These are phyloP conservation scores for Penicillium malachiteum DNA, from an alignment of 495 filamentous ascomycete genomes.

Conservation along the genomic window DNA sequence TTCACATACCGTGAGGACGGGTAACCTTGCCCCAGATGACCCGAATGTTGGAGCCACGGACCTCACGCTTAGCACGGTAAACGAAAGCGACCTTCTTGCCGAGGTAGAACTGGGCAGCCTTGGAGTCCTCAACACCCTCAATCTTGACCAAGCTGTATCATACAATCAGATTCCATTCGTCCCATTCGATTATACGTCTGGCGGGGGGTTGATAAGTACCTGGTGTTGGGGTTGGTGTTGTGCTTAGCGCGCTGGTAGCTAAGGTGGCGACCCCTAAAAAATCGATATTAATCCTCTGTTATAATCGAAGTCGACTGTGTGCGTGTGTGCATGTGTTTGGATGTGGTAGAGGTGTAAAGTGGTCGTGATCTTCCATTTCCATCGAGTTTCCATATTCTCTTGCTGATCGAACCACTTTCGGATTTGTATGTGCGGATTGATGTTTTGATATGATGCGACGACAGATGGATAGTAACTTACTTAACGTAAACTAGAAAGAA, in stretches of 20 bases:
- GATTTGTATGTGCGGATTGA: slow-evolving; percentile 18
- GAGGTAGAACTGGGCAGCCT: slow-evolving; percentile 84
- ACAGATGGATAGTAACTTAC: slow-evolving; percentile 56
- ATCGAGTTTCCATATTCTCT: slow-evolving; percentile 10
- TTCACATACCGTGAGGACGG: slow-evolving; percentile 78
- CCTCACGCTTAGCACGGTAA: slow-evolving; percentile 88
- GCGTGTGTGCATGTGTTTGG: slow-evolving; percentile 1
- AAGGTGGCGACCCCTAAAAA: slow-evolving; percentile 80
- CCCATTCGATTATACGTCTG: slow-evolving; percentile 8
- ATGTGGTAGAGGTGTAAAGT: background rate
- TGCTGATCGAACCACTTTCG: slow-evolving; percentile 12
- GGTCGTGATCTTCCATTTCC: slow-evolving; percentile 6
- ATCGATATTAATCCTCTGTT: slow-evolving; percentile 36
- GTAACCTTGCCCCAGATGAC: slow-evolving; percentile 99
- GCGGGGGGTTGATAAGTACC: slow-evolving; percentile 33
- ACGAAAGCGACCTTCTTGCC: slow-evolving; percentile 98
- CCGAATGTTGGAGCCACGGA: slow-evolving; percentile 93
- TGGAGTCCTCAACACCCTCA: slow-evolving; percentile 86
- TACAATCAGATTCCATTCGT: slow-evolving; percentile 30
- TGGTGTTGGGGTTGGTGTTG: slow-evolving; percentile 79
- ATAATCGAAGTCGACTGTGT: slow-evolving; percentile 12
- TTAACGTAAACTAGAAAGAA: slow-evolving; percentile 79
- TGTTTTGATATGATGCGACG: slow-evolving; percentile 15
- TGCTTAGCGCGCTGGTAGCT: slow-evolving; percentile 90
- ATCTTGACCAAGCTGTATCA: slow-evolving; percentile 78